Evolutionary conservation across 768 basidiomycete genomes (phyloP), one percentile per base, ranked within the genome.

Genomic region (Trametes cingulata): DNA sequence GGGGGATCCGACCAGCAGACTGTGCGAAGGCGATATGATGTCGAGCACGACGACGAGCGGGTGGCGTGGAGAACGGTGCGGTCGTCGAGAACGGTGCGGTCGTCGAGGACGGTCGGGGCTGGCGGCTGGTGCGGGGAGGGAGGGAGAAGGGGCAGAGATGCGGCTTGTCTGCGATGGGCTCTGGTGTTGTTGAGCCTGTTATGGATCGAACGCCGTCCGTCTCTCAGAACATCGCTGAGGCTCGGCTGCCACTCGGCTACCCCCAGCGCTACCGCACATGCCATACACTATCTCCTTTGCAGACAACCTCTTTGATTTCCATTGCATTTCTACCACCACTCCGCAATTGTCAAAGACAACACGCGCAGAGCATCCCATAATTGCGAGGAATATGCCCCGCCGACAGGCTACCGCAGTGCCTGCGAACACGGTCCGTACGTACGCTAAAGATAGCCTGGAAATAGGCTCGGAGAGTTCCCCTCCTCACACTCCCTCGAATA

Each of bases 1-100:
- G 45, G 27, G 45, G 17, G 56, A 63, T 63, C 61, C 61, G 61
- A 58, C 61, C 61, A 63, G 61, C 61, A 63, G 61, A 63, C 52
- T 35, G 56, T 48, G 42, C 33, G 60, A 35, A 46, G 54, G 50
- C 33, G 54, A 56, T 27, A 17, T 10, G 29, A 33, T 9, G 58
- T 53, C 50, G 51, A 29, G 35, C 14, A 20, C 36, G 43, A 48
- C 25, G 58, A 20, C 10, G 37, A n/a, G 40, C 37, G 19, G 19
- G 53, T 27, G 20, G 29, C 5, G 42, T 4, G 41, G 24, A 10
- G 17, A 24, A 33, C 15, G 52, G 40, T 6, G 25, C 39, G n/a
- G 42, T 20, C 42, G 42, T 45, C 41, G 53, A 46, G 29, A 27
- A 33, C 6, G 27, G 40, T 3, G 17, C 20, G n/a, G 42, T 10